A percentile compares a stretch with the other conserved stretches of the same genome.
Conservation (phyloP, 257 asterid species). For the Prunella vulgaris region DNA sequence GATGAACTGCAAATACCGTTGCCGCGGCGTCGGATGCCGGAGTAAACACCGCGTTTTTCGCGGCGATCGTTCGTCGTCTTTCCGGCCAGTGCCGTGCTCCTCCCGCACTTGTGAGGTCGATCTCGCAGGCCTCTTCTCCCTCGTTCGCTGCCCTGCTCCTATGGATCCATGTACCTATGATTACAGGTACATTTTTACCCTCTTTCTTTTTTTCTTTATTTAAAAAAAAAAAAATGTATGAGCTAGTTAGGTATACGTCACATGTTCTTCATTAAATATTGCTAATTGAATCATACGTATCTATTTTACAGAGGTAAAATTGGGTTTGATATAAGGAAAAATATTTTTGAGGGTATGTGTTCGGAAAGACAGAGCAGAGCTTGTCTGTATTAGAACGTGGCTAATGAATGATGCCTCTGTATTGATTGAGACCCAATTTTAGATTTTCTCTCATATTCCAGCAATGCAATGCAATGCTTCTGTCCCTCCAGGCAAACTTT, state of each 20-base stretch:
- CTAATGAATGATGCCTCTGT: conserved; percentile 2
- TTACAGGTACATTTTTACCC: conserved; percentile 37
- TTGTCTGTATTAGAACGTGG: background rate
- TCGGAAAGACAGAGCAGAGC: background rate
- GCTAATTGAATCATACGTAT: background rate
- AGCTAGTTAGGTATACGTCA: background rate
- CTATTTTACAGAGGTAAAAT: background rate
- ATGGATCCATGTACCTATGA: conserved; percentile 50
- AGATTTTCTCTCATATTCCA: conserved; percentile 8
- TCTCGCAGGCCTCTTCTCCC: conserved; percentile 45
- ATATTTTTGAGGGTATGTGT: background rate
- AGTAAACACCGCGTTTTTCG: conserved; percentile 26
- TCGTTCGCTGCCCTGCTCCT: conserved; percentile 40
- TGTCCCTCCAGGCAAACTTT: conserved; percentile 4
- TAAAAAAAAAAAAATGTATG: background rate
- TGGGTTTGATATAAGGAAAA: background rate
- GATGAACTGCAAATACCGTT: conserved; percentile 40
- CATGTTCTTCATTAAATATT: conserved; percentile 1
- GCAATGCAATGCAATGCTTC: conserved; percentile 1
- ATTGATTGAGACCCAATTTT: conserved; percentile 4
- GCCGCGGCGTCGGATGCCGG: conserved; percentile 29
- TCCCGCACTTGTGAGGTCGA: conserved; percentile 37
- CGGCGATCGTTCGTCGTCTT: conserved; percentile 41
- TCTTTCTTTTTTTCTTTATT: too few species aligned
- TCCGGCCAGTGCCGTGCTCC: conserved; percentile 47